Conservation (phyloP, 2,329 filamentous ascomycete genomes). For the Ramichloridium luteum region DNA sequence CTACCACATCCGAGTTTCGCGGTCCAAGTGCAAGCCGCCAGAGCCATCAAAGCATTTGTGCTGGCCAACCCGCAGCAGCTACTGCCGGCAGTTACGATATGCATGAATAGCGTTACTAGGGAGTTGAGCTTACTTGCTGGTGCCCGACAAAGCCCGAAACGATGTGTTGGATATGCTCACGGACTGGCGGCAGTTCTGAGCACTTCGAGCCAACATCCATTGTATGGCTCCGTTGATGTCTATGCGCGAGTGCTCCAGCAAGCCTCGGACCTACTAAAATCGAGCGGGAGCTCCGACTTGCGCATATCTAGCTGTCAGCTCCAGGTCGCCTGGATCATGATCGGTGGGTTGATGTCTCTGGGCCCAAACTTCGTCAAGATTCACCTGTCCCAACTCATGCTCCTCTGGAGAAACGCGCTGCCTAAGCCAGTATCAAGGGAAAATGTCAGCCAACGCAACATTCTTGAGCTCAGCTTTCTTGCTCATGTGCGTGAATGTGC, state of each 20-base stretch:
- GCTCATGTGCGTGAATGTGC: slow-evolving; percentile 93
- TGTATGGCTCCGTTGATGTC: slow-evolving; percentile 91
- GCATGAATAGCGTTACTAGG: slow-evolving; percentile 85
- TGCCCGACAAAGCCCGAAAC: slow-evolving; percentile 63
- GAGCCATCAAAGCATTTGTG: slow-evolving; percentile 76
- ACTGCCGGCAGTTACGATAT: slow-evolving; percentile 80
- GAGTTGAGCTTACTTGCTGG: slow-evolving; percentile 69
- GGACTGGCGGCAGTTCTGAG: slow-evolving; percentile 83
- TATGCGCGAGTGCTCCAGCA: slow-evolving; percentile 85
- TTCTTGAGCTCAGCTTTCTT: slow-evolving; percentile 82
- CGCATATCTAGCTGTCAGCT: slow-evolving; percentile 88
- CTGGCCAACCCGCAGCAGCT: slow-evolving; percentile 87
- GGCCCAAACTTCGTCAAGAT: slow-evolving; percentile 99
- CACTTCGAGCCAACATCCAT: slow-evolving; percentile 71
- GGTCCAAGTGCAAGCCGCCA: slow-evolving; percentile 80
- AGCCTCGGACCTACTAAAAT: slow-evolving; percentile 84
- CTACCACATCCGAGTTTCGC: slow-evolving; percentile 92
- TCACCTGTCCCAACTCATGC: slow-evolving; percentile 80
- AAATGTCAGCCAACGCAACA: slow-evolving; percentile 69
- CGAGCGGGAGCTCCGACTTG: slow-evolving; percentile 79
- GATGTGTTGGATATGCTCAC: slow-evolving; percentile 84
- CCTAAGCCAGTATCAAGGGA: slow-evolving; percentile 91
- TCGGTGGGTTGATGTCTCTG: slow-evolving; percentile 90
- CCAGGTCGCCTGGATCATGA: slow-evolving; percentile 94
- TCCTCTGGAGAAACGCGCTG: slow-evolving; percentile 94